phyloP scores from a whole-genome alignment of 805 yeast species.

The Saccharomycopsis sp. region DNA sequence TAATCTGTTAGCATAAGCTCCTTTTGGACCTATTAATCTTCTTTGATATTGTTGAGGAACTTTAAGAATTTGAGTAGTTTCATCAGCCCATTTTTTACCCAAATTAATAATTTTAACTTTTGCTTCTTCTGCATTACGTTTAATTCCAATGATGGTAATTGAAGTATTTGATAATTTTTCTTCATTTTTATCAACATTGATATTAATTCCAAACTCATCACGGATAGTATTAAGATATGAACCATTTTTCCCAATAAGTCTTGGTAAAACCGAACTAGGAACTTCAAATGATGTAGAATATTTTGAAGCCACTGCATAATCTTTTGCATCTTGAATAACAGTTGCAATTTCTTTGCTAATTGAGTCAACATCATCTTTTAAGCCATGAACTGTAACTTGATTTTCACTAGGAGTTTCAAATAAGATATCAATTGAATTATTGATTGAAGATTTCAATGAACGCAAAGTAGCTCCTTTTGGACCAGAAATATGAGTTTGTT shows the following conservation, averaged over 20 bases:
- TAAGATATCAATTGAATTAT: slow-evolving; percentile 33
- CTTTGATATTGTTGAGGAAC: slow-evolving; percentile 76
- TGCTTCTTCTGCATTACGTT: slow-evolving; percentile 68
- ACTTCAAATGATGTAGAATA: slow-evolving; percentile 41
- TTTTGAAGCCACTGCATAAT: slow-evolving; percentile 35
- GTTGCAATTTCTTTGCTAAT: slow-evolving; percentile 42
- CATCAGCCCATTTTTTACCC: slow-evolving; percentile 77
- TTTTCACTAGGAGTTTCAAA: slow-evolving; percentile 40
- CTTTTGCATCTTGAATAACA: slow-evolving; percentile 45
- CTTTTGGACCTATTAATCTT: slow-evolving; percentile 73
- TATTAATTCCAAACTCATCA: slow-evolving; percentile 62
- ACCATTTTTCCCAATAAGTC: slow-evolving; percentile 88
- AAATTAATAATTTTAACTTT: slow-evolving; percentile 44
- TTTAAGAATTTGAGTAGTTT: slow-evolving; percentile 48
- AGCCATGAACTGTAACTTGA: slow-evolving; percentile 60
- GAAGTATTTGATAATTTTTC: slow-evolving; percentile 33
- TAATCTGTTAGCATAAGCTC: slow-evolving; percentile 71
- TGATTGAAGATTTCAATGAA: slow-evolving; percentile 26
- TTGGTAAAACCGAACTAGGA: slow-evolving; percentile 58
- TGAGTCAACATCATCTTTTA: slow-evolving; percentile 46
- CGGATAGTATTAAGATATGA: slow-evolving; percentile 55
- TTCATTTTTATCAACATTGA: slow-evolving; percentile 57
- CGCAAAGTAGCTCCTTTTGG: slow-evolving; percentile 50
- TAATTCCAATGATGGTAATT: slow-evolving; percentile 64
- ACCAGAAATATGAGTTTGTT: slow-evolving; percentile 53